Evolutionary conservation across 2,329 filamentous ascomycete species (phyloP), one percentile per base, ranked within the genome.

Genomic region (Fonsecaea multimorphosa): DNA sequence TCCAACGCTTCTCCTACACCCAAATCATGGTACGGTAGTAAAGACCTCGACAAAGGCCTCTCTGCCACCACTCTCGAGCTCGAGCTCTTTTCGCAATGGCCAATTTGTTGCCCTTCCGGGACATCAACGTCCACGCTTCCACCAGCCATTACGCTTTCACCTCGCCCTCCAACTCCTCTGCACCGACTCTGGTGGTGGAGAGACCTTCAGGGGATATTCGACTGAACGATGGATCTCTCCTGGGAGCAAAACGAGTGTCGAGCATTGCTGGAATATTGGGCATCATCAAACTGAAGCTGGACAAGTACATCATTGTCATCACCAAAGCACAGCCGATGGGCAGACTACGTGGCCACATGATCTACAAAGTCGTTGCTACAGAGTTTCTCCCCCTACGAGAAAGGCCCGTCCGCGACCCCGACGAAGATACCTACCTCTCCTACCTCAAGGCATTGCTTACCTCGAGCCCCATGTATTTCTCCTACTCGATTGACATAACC

Each of bases 231-330:
- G 90, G 90, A 64, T 87, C 89, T 70, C 82, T 93, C 55, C 83
- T 90, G 59, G 88, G 89, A 31, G 88, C 88, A 46, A 93, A 93
- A 81, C 87, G 94, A 62, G 92, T 97, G 57, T 95, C 93, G 22
- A 98, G 93, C 81, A 92, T 99, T 76, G 91, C 93, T 72, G 95
- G 95, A 72, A 97, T 99, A 64, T 81, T 99, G 74, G 95, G 95
- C 71, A 91, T 97, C 72, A 91, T 99, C 79, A 93, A 93, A 82
- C 82, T 99, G 76, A 90, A 95, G 75, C 86, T 99, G 75, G 87
- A 99, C 84, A 98, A 97, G 80, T 99, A 99, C 85, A 90, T 96
- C 75, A 91, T 99, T 76, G 86, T 96, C 75, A 96, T 99, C 78
- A 97, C 91, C 72, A 98, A 99, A 80, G 91, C 93, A 63, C 88